A percentile compares a stretch with the other conserved stretches of the same genome.
Conservation (phyloP, 306 rosid genomes). For the Cucurbita moschata region DNA sequence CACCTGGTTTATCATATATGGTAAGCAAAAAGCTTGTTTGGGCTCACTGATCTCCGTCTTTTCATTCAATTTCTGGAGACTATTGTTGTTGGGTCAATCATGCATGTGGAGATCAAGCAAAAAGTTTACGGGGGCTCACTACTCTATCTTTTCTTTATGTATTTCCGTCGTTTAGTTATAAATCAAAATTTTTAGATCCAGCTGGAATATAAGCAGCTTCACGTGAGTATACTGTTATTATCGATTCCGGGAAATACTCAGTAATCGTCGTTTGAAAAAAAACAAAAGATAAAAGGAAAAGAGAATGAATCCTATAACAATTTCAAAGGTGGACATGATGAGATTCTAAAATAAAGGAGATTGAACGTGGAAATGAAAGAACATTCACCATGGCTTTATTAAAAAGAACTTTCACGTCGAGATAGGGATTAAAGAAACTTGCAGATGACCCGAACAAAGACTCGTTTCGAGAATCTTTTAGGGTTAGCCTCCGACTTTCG, state of each 20-base stretch:
- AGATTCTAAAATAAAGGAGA: background rate
- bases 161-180: too few relatives aligned
- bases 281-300: too few relatives aligned
- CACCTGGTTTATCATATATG: too few relatives aligned
- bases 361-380: background rate
- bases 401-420: background rate
- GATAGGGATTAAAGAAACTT: background rate
- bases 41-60: background rate
- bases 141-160: too few relatives aligned
- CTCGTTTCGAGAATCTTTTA: background rate
- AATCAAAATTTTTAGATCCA: background rate
- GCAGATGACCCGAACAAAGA: background rate
- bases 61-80: too few relatives aligned
- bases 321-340: background rate
- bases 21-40: background rate
- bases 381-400: background rate
- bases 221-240: background rate
- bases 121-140: too few relatives aligned
- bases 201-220: background rate
- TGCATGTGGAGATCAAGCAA: too few relatives aligned
- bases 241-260: background rate
- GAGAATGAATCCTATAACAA: background rate
- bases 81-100: too few relatives aligned
- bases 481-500: too few relatives aligned
- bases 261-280: too few relatives aligned